phyloP scores from a whole-genome alignment of 495 filamentous ascomycete species.

The Talaromyces thailandensis region DNA sequence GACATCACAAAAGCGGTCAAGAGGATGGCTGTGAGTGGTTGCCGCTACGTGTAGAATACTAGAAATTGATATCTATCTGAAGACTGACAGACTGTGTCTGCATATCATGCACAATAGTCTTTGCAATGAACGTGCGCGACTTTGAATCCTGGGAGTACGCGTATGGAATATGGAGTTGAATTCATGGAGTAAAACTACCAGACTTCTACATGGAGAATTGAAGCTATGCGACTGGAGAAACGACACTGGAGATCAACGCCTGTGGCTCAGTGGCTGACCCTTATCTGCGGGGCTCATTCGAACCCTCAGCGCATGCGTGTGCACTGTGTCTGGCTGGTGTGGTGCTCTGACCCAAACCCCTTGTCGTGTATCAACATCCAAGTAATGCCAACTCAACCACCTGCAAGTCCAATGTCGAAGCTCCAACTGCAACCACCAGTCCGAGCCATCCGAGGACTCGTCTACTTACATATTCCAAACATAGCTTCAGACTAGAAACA shows the following conservation, averaged over 20 bases:
- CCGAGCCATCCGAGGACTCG: neutral
- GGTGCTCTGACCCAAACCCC: neutral
- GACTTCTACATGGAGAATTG: neutral
- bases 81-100: neutral
- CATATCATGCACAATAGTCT: neutral
- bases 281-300: neutral
- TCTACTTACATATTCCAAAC: neutral
- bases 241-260: neutral
- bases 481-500: neutral
- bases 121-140: neutral
- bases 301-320: neutral
- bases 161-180: neutral
- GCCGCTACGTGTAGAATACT: neutral
- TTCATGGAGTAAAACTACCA: neutral
- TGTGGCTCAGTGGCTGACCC: neutral
- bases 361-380: neutral
- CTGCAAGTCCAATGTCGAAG: neutral
- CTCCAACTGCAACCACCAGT: neutral
- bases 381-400: neutral
- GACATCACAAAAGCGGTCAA: constrained; percentile 4
- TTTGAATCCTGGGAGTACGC: neutral
- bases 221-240: neutral
- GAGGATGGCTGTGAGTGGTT: neutral
- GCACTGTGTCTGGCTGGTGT: neutral
- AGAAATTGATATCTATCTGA: neutral